These are phyloP conservation scores for Kodamaea sagamina DNA, from an alignment of 805 yeast species.

Conservation along the genomic window DNA sequence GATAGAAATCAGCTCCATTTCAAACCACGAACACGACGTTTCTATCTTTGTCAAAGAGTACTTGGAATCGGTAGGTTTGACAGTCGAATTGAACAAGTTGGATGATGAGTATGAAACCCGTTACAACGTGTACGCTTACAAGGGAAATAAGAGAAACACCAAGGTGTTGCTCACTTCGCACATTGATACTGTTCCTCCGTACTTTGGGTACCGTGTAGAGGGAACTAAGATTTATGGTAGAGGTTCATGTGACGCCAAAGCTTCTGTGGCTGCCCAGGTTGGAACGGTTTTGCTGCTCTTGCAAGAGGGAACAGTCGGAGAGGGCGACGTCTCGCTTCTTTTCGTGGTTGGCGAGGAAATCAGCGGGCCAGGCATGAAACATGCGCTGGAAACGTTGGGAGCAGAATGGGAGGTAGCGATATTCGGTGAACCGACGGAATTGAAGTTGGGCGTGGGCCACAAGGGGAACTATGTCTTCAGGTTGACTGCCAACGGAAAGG, in stretches of 20 bases:
- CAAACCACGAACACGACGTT: slow-evolving; percentile 31
- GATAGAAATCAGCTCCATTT: slow-evolving; percentile 29
- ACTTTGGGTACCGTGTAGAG: slow-evolving; percentile 48
- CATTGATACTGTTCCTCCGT: slow-evolving; percentile 75
- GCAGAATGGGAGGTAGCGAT: slow-evolving; percentile 60
- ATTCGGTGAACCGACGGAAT: slow-evolving; percentile 77
- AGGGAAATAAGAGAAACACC: slow-evolving; percentile 46
- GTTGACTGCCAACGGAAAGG: slow-evolving; percentile 52
- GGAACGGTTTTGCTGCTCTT: slow-evolving; percentile 53
- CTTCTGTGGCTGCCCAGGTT: slow-evolving; percentile 64
- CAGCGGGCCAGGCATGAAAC: slow-evolving; percentile 63
- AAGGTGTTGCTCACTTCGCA: slow-evolving; percentile 60
- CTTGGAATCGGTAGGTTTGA: slow-evolving; percentile 46
- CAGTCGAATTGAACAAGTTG: slow-evolving; percentile 49
- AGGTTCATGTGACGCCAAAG: slow-evolving; percentile 74
- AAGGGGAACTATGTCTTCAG: slow-evolving; percentile 55
- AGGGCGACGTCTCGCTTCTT: slow-evolving; percentile 59
- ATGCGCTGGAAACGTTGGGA: slow-evolving; percentile 42
- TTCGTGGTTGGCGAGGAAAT: slow-evolving; percentile 74
- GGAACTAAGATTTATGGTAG: slow-evolving; percentile 61
- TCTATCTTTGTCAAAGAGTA: slow-evolving; percentile 41
- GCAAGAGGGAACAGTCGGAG: slow-evolving; percentile 35
- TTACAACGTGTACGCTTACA: slow-evolving; percentile 58
- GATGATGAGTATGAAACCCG: slow-evolving; percentile 31
- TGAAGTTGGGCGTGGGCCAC: slow-evolving; percentile 68